Base-by-base conservation (phyloP, 805 yeast species). In the Diddensiella transvaalensis region DNA sequence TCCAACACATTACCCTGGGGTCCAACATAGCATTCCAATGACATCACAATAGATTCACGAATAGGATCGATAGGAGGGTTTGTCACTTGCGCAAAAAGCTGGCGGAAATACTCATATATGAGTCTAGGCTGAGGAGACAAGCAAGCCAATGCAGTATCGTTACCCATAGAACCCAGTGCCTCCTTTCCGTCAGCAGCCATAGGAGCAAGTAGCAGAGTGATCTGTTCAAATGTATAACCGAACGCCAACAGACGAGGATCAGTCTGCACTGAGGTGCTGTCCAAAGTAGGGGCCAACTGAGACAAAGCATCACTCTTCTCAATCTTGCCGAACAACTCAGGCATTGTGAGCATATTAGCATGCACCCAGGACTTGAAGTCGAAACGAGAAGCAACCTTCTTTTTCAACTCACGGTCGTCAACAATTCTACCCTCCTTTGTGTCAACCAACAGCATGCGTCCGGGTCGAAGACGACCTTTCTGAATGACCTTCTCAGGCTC, bases 41-140 rank as follows among this genome's bases (percentile, higher is more conserved):
- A 87, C 99, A 91, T 91, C 63, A 93, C 98, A 59, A 91, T 87
- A 51, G 84, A 83, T 72, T 91, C 99, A 68, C 98, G 83, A 60
- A 91, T 93, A 45, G 99, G 98, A 67, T 91, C 99, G 64, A 91
- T 93, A 44, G 99, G 98, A 49, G 99, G 99, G 71, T 91, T 91
- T 26, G 99, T 91, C 48, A 91, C 99, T 71, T 91, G 99, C 18
- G 99, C 99, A 72, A 91, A 91, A 63, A 91, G 77, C 68, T 91
- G 96, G 62, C 96, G 82, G 76, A 91, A 93, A 72, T 91, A 91
- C 63, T 93, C 99, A 67, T 86, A 91, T 54, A 88, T 73, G 54
- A 93, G 71, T 58, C 83, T 84, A 38, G 99, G 98, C 69, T 89
- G 95, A 64, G 87, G 91, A 33, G 96, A 84, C 58, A 91, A 72